Base-by-base conservation (phyloP, 2,329 filamentous ascomycete species). In the Thelonectria olida region DNA sequence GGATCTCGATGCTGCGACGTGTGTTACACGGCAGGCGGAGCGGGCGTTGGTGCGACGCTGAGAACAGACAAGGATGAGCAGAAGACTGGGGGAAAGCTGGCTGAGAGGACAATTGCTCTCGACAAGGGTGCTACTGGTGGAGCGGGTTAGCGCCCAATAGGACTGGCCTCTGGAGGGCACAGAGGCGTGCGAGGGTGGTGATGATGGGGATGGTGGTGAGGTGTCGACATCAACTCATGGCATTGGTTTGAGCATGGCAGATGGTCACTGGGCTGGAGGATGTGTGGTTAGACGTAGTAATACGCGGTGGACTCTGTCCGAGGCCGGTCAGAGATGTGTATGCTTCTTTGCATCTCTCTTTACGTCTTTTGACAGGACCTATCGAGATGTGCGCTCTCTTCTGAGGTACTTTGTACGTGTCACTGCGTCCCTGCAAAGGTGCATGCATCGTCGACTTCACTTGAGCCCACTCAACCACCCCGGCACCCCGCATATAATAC, bases 1-100 rank as follows among this genome's bases (percentile, higher is more conserved):
- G 69, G 68, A 72, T 72, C 70, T 71, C 65, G 68, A 71, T 72
- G 66, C 58, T 60, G 65, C 60, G 66, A 56, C 56, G 56, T 63
- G 55, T 44, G 63, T 66, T 62, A 65, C 66, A 72, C 67, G 56
- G 54, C 63, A 67, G 55, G 31, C 51, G 51, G 45, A 59, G 55
- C 50, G 45, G 51, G 51, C 55, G 54, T 44, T 58, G 49, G 49
- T 58, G 58, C 41, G 49, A 58, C 58, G 41, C 47, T 57, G 58
- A 51, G 34, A 44, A 41, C n/a, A 27, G 27, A 49, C 13, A 34
- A 19, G 45, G 45, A 19, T 34, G 42, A 10, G 36, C n/a, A 7
- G 17, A 39, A 31, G 12, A 31, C 27, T 31, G 27, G 27, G 27
- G 27, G 27, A 31, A 12, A 7, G 12, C 27, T 38, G 34, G 15